These are phyloP conservation scores for Ilex paraguariensis DNA, from an alignment of 305 asterid species.

Conservation along the genomic window DNA sequence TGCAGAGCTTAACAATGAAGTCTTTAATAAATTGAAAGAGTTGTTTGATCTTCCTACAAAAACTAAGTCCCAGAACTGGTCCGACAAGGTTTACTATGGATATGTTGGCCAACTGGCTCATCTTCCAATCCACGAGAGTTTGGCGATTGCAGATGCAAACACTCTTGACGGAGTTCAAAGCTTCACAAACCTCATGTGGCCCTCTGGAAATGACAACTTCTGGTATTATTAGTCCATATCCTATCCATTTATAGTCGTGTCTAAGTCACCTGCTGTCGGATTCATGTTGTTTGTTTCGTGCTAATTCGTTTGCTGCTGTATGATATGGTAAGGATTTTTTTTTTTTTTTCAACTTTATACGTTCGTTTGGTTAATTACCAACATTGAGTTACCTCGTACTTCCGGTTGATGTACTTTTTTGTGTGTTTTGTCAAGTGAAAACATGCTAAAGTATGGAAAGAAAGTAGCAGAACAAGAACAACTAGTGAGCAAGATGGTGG, in stretches of 20 bases:
- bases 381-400: too few relatives aligned
- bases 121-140: constrained; percentile 44
- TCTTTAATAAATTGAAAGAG: constrained; percentile 25
- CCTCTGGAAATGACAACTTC: constrained; percentile 42
- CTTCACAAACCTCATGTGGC: constrained; percentile 47
- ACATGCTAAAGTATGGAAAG: neutral
- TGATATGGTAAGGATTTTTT: too few relatives aligned
- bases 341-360: too few relatives aligned
- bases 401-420: too few relatives aligned
- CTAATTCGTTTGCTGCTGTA: too few relatives aligned
- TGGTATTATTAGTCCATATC: constrained; percentile 18
- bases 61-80: constrained; percentile 27
- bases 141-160: constrained; percentile 39
- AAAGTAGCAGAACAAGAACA: constrained; percentile 22
- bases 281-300: too few relatives aligned
- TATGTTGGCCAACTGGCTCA: constrained; percentile 31
- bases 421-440: too few relatives aligned
- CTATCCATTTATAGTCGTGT: too few relatives aligned
- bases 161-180: constrained; percentile 22
- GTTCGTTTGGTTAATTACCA: too few relatives aligned
- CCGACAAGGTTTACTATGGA: constrained; percentile 31
- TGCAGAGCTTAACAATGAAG: constrained; percentile 18
- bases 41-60: constrained; percentile 43
- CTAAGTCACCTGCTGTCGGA: too few relatives aligned
- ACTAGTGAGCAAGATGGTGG: constrained; percentile 41